Conservation (phyloP, 2,329 filamentous ascomycete species). For the Aspergillus spinulosporus region DNA sequence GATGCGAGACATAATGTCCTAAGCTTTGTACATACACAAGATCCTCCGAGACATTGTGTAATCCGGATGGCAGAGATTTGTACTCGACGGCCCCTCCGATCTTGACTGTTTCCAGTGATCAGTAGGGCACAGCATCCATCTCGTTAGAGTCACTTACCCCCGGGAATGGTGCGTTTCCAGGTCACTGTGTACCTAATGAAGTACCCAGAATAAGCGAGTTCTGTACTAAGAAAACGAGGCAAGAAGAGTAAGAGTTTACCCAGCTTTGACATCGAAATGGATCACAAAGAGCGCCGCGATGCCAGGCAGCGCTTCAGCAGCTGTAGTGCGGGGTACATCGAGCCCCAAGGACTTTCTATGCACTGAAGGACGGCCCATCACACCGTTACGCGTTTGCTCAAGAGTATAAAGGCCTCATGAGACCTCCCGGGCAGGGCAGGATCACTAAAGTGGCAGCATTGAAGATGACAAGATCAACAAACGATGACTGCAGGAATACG, state of each 20-base stretch:
- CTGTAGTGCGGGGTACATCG: conserved; percentile 34
- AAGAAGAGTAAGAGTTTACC: conserved; percentile 55
- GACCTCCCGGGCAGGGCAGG: conserved; percentile 12
- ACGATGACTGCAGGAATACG: conserved; percentile 10
- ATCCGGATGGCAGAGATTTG: conserved; percentile 89
- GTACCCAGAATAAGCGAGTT: background rate
- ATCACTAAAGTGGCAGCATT: conserved; percentile 18
- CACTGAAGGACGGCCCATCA: conserved; percentile 33
- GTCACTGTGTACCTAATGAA: conserved; percentile 71
- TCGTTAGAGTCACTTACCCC: conserved; percentile 51
- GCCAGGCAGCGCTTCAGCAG: conserved; percentile 43
- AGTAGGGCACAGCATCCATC: background rate
- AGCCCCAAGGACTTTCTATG: conserved; percentile 35
- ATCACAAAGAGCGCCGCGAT: conserved; percentile 84
- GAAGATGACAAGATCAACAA: conserved; percentile 1
- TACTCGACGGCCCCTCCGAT: conserved; percentile 90
- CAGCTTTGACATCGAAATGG: conserved; percentile 87
- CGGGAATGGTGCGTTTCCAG: conserved; percentile 75
- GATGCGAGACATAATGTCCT: background rate
- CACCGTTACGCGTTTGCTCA: conserved; percentile 13
- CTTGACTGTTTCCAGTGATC: conserved; percentile 44
- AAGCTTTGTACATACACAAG: conserved; percentile 55
- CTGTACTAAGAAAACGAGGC: background rate
- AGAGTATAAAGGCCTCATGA: conserved; percentile 26
- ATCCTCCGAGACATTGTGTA: conserved; percentile 86